Evolutionary conservation across 805 yeast species (phyloP), one percentile per base, ranked within the genome.

Genomic region (Yarrowia sp.): DNA sequence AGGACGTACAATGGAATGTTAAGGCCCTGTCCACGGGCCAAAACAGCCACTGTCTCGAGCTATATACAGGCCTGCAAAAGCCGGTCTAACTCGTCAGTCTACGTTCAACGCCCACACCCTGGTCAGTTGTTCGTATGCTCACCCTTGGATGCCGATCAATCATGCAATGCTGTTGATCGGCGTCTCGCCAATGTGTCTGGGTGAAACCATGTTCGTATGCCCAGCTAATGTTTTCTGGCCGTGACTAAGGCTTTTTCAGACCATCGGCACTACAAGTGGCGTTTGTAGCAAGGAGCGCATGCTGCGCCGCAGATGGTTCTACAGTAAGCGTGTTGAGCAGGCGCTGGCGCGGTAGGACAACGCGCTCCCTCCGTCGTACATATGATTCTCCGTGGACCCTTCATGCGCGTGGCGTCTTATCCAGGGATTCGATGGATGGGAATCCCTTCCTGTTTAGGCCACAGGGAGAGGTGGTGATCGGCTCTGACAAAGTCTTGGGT

Each of bases 361-460:
- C n/a, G n/a, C n/a, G n/a, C n/a, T n/a, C n/a, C n/a, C n/a, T n/a
- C n/a, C n/a, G n/a, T n/a, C n/a, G 36, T 31, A 36, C n/a, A 2
- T 9, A 36, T 9, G 17, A 18, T 33, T n/a, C 33, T 8, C 39
- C 43, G 33, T 36, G 58, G 58, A 51, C 58, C 58, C 58, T 51
- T 51, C 13, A 48, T 48, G 58, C 58, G 43, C 58, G 58, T 51
- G 42, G 58, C 43, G 58, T 18, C 43, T 38, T 51, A 51, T 51
- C 58, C 58, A 51, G 58, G 58, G 58, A 48, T 33, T 51, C 39
- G 35, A 51, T 51, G 32, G 43, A 17, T 11, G 43, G 15, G 33
- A 36, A 51, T 36, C 43, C 28, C 38, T 51, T 51, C 58, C 58
- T 10, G 4, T 8, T 51, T 18, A 8, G 9, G 64, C 42, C 51